Evolutionary conservation across 768 basidiomycete species (phyloP).

Genomic region (Agaricus subrufescens): DNA sequence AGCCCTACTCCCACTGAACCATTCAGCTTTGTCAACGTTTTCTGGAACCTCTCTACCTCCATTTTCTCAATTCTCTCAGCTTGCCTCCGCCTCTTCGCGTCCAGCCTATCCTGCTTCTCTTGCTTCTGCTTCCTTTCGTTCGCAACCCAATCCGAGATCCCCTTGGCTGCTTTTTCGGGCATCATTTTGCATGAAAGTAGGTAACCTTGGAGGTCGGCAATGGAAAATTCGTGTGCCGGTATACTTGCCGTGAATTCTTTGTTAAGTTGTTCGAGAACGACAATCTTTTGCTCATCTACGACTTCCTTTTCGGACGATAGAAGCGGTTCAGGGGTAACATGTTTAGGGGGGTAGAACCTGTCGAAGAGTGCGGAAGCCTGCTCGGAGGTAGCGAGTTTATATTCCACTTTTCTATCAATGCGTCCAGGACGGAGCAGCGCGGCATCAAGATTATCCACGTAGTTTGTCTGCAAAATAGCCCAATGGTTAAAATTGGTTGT

Average conservation of each 20-base stretch:
- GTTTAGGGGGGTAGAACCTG: slow-evolving; percentile 41
- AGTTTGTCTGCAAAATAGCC: slow-evolving; percentile 38
- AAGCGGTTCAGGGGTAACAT: slow-evolving; percentile 14
- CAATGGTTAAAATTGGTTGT: background rate
- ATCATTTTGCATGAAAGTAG: slow-evolving; percentile 40
- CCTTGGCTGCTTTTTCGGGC: slow-evolving; percentile 29
- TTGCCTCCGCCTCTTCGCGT: slow-evolving; percentile 22
- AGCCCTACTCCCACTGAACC: slow-evolving; percentile 8
- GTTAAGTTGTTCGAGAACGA: slow-evolving; percentile 27
- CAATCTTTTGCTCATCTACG: slow-evolving; percentile 4
- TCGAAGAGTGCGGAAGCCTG: slow-evolving; percentile 46
- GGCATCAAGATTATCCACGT: slow-evolving; percentile 49
- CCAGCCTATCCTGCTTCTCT: slow-evolving; percentile 30
- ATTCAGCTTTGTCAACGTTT: slow-evolving; percentile 18
- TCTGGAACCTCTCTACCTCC: slow-evolving; percentile 21
- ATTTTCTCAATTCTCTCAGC: slow-evolving; percentile 20
- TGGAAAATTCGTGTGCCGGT: slow-evolving; percentile 47
- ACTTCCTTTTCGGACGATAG: slow-evolving; percentile 12
- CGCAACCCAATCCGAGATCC: slow-evolving; percentile 39
- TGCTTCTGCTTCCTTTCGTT: slow-evolving; percentile 26
- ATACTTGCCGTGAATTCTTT: slow-evolving; percentile 34
- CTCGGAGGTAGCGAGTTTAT: slow-evolving; percentile 39
- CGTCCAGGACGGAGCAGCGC: slow-evolving; percentile 54
- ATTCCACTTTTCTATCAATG: slow-evolving; percentile 50
- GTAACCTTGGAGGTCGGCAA: slow-evolving; percentile 60